A percentile compares a stretch with the other conserved stretches of the same genome.
phyloP scores from a whole-genome alignment of 176 grass and related monocot species.

The Oryza australiensis region DNA sequence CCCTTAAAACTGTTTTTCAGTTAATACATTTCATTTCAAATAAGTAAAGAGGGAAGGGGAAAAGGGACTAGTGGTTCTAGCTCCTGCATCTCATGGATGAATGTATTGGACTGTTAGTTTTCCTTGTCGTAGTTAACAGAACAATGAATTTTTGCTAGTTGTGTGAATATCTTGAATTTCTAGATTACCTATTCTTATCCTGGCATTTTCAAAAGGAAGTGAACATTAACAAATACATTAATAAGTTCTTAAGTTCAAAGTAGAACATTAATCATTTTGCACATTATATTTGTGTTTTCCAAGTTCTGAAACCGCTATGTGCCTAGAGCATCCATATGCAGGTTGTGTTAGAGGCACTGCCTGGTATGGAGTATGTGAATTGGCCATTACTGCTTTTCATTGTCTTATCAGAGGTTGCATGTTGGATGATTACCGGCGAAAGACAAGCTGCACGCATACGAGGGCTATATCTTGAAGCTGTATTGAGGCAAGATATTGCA shows the following conservation, averaged over 20 bases:
- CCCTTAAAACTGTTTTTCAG: not conserved
- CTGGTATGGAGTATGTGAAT: not conserved
- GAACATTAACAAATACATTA: not conserved
- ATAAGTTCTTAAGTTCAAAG: not conserved
- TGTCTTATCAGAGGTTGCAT: constrained; percentile 40
- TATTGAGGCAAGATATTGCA: constrained; percentile 53
- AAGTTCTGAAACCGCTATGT: not conserved
- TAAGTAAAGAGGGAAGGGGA: not conserved
- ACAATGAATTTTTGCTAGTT: not conserved
- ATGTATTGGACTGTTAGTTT: not conserved
- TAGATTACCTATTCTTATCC: not conserved
- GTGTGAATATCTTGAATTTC: not conserved
- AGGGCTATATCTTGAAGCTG: constrained; percentile 40
- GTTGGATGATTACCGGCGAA: constrained; percentile 61
- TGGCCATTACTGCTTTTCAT: constrained; percentile 2
- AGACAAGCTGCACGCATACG: constrained; percentile 46
- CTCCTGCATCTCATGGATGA: not conserved
- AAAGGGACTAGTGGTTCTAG: not conserved
- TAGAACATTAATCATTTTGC: not conserved
- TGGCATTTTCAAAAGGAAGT: not conserved
- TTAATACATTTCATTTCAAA: not conserved
- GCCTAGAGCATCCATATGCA: not conserved
- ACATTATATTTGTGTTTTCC: not conserved
- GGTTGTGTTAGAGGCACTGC: not conserved
- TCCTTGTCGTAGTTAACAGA: not conserved